A percentile compares a stretch with the other conserved stretches of the same genome.
Evolutionary conservation across 176 grass and related monocot genomes (phyloP).

Genomic region (Triticum aestivum): DNA sequence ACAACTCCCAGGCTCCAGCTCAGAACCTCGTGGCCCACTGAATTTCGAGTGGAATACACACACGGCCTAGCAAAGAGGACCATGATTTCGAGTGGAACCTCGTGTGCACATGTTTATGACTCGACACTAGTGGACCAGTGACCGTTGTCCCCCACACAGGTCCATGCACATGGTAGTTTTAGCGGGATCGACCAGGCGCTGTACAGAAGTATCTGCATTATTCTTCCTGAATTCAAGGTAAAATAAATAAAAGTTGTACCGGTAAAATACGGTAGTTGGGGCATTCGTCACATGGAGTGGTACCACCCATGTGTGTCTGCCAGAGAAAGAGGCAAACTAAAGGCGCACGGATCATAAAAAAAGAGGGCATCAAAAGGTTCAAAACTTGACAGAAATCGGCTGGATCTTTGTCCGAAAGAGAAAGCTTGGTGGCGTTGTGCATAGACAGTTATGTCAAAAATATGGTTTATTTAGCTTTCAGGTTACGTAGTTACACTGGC

Average conservation of each 20-base stretch:
- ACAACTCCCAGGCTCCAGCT: too few species aligned
- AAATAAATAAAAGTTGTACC: background rate
- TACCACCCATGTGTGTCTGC: too few species aligned
- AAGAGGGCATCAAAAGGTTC: background rate
- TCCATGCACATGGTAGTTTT: background rate
- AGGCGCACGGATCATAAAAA: background rate
- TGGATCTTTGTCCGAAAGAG: background rate
- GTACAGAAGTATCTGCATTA: background rate
- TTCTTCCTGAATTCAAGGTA: background rate
- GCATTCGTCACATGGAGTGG: background rate
- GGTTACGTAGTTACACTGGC: background rate
- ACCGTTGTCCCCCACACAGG: background rate
- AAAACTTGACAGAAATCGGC: background rate
- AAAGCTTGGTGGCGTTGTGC: background rate
- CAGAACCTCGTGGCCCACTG: too few species aligned
- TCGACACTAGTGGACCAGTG: background rate
- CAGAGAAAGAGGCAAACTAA: background rate
- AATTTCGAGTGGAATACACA: background rate
- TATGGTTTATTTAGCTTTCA: background rate
- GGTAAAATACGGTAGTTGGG: background rate
- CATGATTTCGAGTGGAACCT: too few species aligned
- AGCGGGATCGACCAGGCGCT: background rate
- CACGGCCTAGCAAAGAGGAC: background rate
- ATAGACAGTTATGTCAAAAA: background rate
- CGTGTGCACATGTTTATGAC: slow-evolving; percentile 9